Base-by-base conservation (phyloP, 148 eudicot species). In the Pharnaceum exiguum region DNA sequence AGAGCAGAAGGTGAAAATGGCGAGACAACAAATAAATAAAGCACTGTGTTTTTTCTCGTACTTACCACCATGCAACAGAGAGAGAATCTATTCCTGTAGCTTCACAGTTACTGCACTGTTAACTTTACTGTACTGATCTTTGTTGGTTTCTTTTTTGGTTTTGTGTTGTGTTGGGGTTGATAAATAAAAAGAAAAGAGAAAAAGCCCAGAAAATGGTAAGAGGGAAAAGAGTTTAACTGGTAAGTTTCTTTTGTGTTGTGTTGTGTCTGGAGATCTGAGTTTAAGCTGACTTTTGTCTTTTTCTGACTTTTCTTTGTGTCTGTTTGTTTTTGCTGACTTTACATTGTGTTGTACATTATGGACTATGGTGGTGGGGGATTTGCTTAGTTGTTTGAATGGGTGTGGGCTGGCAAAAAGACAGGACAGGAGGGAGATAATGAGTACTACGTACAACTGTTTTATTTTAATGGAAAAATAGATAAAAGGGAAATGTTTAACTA, bases 221-320 rank as follows among this genome's bases (percentile, higher is more conserved):
- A 27, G 37, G 56, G 28, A 65, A 7, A 16, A 22, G 7, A 37
- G n/a, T 30, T 13, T 4, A 3, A 2, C 9, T 37, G 23, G n/a
- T 38, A 4, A 18, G 28, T 39, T 37, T 17, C n/a, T n/a, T n/a
- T n/a, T n/a, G n/a, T n/a, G n/a, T n/a, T n/a, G n/a, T n/a, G n/a
- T n/a, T n/a, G n/a, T n/a, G n/a, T n/a, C n/a, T 40, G 46, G 59
- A 67, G 71, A 67, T 67, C 71, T 67, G 65, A 59, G 59, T 67
- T 57, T 13, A 57, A 30, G 22, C 15, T 22, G 0, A 57, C 24
- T 36, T 49, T 50, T 58, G 44, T 31, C 45, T 40, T 40, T 65
- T 58, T 23, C 27, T 11, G 17, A 17, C 49, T 39, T 39, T 51
- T 42, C 16, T 62, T 37, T 10, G 24, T 55, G 29, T 36, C 27